Conservation (phyloP, 1,284 basidiomycete species). For the Puccinia brachypodii region DNA sequence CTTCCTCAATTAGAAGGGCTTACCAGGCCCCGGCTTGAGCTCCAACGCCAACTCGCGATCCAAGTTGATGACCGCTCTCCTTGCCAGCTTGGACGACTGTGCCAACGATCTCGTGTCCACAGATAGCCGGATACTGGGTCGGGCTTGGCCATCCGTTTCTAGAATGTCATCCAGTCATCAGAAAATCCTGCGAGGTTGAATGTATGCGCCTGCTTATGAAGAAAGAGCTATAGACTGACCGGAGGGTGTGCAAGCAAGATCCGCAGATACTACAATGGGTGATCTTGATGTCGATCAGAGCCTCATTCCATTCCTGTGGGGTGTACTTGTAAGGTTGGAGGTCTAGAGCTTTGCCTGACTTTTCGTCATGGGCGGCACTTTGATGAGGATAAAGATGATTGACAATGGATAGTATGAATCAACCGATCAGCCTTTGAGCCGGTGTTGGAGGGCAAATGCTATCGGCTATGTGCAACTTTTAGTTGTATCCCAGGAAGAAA, state of each 20-base stretch:
- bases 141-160: conserved; percentile 43
- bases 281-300: conserved; percentile 26
- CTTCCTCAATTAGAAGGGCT: background rate
- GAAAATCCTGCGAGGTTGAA: background rate
- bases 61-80: conserved; percentile 18
- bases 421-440: background rate
- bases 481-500: background rate
- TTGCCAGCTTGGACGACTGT: conserved; percentile 30
- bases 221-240: background rate
- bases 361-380: conserved; percentile 16
- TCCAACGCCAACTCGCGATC: conserved; percentile 34
- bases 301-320: conserved; percentile 33
- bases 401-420: background rate
- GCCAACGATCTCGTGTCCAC: conserved; percentile 43
- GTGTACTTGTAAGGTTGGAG: conserved; percentile 15
- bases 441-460: too few relatives aligned
- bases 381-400: background rate
- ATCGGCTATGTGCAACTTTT: too few relatives aligned
- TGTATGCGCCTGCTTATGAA: too few relatives aligned
- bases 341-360: background rate
- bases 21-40: conserved; percentile 39
- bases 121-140: conserved; percentile 34
- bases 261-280: conserved; percentile 43
- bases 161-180: background rate
- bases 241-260: conserved; percentile 40